Evolutionary conservation across 2,329 filamentous ascomycete genomes (phyloP), one percentile per base, ranked within the genome.

Genomic region (Fonsecaea pedrosoi): DNA sequence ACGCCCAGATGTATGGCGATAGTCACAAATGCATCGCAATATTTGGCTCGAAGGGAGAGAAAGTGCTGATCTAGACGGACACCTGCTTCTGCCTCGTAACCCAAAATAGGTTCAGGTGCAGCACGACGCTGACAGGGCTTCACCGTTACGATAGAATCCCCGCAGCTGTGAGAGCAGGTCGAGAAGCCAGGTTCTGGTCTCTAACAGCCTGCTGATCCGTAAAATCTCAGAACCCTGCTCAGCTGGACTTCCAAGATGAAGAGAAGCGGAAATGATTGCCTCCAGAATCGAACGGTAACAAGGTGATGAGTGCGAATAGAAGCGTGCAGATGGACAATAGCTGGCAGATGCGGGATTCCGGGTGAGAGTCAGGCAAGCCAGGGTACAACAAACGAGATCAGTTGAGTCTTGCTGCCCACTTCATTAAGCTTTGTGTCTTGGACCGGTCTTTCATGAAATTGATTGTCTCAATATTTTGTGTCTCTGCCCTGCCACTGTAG

Each of bases 161-260:
- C 21, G 25, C 18, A 25, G 21, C 45, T 13, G 3, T 50, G 15
- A 50, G 45, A 25, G 21, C 18, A 50, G 10, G 30, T 32, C 6
- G 30, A 32, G 30, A 32, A 32, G 45, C 25, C 10, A 13, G 12
- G 45, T 50, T 50, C 45, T 50, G 45, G 45, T 50, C 35, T 55
- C 35, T n/a, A 15, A 55, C 54, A 34, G n/a, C 21, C 10, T 55
- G 3, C 9, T 15, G 9, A 10, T 38, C 35, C 54, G 15, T 54
- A 37, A 2, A 34, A 25, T 55, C 35, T 34, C 54, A 55, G 54
- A 55, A 8, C 54, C 32, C 32, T 55, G 54, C 30, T n/a, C 18
- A 30, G 25, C 18, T 30, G 30, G 30, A 5, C 4, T 32, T 32
- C 30, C 30, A 32, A 32, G 30, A 37, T 34, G 32, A 25, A 35